Percentiles rank a stretch among this genome's conserved stretches.
Conservation (phyloP, 352 stramenopile genomes). For the Globisporangium spinosum region DNA sequence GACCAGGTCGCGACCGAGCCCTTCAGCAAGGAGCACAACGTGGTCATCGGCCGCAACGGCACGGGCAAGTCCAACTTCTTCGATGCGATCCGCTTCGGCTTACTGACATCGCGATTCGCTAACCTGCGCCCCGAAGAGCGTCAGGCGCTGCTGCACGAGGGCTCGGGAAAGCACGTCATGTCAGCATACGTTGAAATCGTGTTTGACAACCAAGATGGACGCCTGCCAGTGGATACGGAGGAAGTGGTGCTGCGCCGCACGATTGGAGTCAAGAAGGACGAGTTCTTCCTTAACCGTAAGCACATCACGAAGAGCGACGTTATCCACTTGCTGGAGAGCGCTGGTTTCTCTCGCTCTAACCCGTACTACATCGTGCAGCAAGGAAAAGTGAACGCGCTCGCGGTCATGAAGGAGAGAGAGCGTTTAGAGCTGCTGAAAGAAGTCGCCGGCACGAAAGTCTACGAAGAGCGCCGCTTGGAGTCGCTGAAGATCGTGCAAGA, state of each 20-base stretch:
- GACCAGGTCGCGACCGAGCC: conserved; percentile 86
- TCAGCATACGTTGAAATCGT: conserved; percentile 98
- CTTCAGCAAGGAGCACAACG: conserved; percentile 95
- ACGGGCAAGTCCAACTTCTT: conserved; percentile 99
- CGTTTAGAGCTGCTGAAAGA: conserved; percentile 97
- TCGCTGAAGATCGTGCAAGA: conserved; percentile 97
- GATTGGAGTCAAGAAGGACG: conserved; percentile 99
- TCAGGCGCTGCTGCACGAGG: conserved; percentile 95
- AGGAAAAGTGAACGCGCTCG: conserved; percentile 98
- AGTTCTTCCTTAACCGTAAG: conserved; percentile 99
- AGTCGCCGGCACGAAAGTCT: conserved; percentile 98
- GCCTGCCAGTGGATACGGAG: conserved; percentile 89
- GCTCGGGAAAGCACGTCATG: conserved; percentile 92
- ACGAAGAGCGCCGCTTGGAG: conserved; percentile 97
- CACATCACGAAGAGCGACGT: conserved; percentile 98
- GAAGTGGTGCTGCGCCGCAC: conserved; percentile 96
- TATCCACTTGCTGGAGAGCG: conserved; percentile 96
- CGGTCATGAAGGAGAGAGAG: conserved; percentile 97
- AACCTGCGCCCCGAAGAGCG: conserved; percentile 91
- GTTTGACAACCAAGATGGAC: conserved; percentile 98
- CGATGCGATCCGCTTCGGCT: conserved; percentile 98
- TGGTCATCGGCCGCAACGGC: conserved; percentile 97
- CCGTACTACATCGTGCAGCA: conserved; percentile 99
- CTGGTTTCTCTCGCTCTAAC: conserved; percentile 98
- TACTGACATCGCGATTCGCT: conserved; percentile 91